Percentiles rank a stretch among this genome's conserved stretches.
Conservation (phyloP, 805 yeast genomes). For the Candida quercuum region DNA sequence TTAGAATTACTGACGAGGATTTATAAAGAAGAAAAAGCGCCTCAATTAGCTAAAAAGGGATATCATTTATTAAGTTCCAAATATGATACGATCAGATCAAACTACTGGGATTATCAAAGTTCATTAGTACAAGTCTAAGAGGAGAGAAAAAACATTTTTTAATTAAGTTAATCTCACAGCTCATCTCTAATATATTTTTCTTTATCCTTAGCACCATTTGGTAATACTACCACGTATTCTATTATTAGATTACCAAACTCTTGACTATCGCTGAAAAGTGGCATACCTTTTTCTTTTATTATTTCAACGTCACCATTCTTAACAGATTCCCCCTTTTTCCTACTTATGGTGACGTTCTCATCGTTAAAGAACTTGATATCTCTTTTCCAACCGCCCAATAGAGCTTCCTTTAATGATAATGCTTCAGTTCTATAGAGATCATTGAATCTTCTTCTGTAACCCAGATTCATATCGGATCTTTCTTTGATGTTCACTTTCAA, state of each 20-base stretch:
- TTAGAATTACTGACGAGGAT: constrained; percentile 56
- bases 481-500: constrained; percentile 60
- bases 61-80: constrained; percentile 46
- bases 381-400: constrained; percentile 77
- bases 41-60: constrained; percentile 35
- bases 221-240: constrained; percentile 43
- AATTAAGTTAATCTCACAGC: too few species aligned
- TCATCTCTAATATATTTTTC: constrained; percentile 18
- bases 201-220: constrained; percentile 28
- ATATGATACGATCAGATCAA: constrained; percentile 57
- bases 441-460: constrained; percentile 76
- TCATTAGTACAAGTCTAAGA: constrained; percentile 2
- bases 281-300: constrained; percentile 83
- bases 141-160: background rate
- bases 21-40: constrained; percentile 25
- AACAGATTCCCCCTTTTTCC: constrained; percentile 49
- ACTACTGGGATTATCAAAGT: constrained; percentile 54
- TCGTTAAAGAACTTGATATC: constrained; percentile 61
- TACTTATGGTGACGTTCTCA: constrained; percentile 35
- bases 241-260: constrained; percentile 50
- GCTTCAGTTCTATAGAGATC: constrained; percentile 79
- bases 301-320: constrained; percentile 67
- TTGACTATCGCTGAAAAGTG: constrained; percentile 42
- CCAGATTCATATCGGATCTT: constrained; percentile 52
- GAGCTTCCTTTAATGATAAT: constrained; percentile 64